Conservation (phyloP, 305 asterid genomes). For the Fraxinus xanthoxyloides region DNA sequence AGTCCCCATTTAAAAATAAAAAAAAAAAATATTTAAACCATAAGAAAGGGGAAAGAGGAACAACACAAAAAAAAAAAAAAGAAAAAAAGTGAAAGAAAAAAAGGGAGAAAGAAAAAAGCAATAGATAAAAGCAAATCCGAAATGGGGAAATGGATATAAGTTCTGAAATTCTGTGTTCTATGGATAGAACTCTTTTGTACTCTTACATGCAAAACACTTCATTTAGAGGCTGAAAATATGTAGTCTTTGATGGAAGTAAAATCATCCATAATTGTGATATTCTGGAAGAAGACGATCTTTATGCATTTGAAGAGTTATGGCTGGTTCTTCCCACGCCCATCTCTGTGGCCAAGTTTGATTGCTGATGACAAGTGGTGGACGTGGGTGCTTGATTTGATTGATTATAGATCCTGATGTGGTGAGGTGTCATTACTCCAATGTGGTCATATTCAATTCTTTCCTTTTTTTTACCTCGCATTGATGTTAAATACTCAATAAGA, state of each 20-base stretch:
- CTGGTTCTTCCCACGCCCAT: constrained; percentile 27
- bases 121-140: constrained; percentile 2
- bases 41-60: constrained; percentile 23
- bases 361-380: constrained; percentile 33
- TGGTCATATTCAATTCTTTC: constrained; percentile 33
- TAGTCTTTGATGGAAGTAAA: constrained; percentile 23
- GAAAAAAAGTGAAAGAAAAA: neutral
- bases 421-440: constrained; percentile 43
- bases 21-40: constrained; percentile 17
- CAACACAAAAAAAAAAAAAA: neutral
- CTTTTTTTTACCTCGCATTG: constrained; percentile 19
- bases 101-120: neutral
- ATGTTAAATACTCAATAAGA: constrained; percentile 21
- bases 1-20: constrained; percentile 37
- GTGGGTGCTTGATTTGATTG: constrained; percentile 35
- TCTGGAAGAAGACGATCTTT: constrained; percentile 24
- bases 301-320: constrained; percentile 36
- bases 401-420: constrained; percentile 37
- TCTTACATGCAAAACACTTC: constrained; percentile 17
- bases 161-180: constrained; percentile 9
- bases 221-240: constrained; percentile 21
- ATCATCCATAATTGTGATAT: constrained; percentile 25
- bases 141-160: neutral
- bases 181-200: constrained; percentile 12
- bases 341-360: constrained; percentile 24